Base-by-base conservation (phyloP, 2,329 filamentous ascomycete species). In the Apiospora sp. region DNA sequence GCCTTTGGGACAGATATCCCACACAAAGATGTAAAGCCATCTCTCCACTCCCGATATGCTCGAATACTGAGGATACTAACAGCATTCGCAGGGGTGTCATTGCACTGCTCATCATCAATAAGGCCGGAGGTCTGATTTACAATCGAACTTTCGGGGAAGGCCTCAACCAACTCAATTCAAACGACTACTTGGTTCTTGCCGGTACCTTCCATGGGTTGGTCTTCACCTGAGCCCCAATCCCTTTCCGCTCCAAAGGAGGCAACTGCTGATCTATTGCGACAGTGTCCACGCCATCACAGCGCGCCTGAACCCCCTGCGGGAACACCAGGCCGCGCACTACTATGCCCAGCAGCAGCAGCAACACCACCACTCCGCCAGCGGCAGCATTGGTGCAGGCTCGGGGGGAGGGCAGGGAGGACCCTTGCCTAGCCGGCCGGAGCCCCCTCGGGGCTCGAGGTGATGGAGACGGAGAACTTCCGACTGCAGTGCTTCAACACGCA, bases 41-140 rank as follows among this genome's bases (percentile, higher is more conserved):
- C 54, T 34, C 13, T 8, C 30, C 54, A 61, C 22, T 30, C 30
- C 34, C 34, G 34, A n/a, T 64, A 13, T n/a, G 10, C n/a, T 8
- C n/a, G 22, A 22, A 22, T 12, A 2, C n/a, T 3, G 1, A 48
- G 12, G 7, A 22, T 30, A 30, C 43, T 68, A n/a, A 68, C 67
- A 34, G 4, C 10, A 8, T 16, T 48, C 69, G 71, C 77, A 98
- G 95, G 96, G 94, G 95, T 76, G 93, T 99, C 82, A 96, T 97
- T 83, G 92, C 95, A 73, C 92, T 99, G 80, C 95, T 98, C 82
- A 93, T 99, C 82, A 98, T 99, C 87, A 98, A 98, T 88, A 99
- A 99, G 89, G 95, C 96, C 76, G 96, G 95, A 74, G 96, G 96
- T 78, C 89, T 99, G 71, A 92, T 99, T 84, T 99, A 97, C 87